Base-by-base conservation (phyloP, 1,284 basidiomycete species). In the Cryptococcus floricola region DNA sequence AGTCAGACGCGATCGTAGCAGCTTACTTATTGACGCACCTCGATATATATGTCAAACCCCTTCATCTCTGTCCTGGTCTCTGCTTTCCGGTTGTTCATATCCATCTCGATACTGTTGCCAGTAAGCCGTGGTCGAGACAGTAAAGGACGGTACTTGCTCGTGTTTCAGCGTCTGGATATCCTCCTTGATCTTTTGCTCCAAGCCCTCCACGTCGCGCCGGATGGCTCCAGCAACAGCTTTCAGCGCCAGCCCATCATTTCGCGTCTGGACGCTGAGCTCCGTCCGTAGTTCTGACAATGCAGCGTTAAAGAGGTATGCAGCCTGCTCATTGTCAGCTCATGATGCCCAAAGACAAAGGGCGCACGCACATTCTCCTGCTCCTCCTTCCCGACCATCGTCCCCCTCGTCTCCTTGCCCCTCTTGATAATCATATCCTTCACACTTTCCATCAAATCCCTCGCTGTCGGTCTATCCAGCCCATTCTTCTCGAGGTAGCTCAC, bases 261-360 rank as follows among this genome's bases (percentile, higher is more conserved):
- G 84, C 3, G 89, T 87, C 54, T 85, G 84, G 61, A 93, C 84
- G 9, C 87, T 86, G 42, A 91, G 83, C 69, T 97, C 95, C 5
- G 91, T 88, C 16, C 92, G 84, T 43, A 97, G 80, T 74, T 98
- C 93, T 0, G 90, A 89, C 27, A 98, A 76, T 0, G 95, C 96
- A 10, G 96, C 95, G 52, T 87, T 85, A 77, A 97, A 98, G 27
- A 98, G 81, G 74, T 99, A 99, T 12, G 92, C 91, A 85, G 95
- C 88, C 91, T 95, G 64, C 28, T 14, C 42, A 9, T 18, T 41
- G 38, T 57, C 31, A 51, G 48, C 28, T 10, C 8, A 2, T 31
- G 23, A 23, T 23, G 23, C 23, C 45, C 27, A 28, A 18, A 16
- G 1, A 46, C 27, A 7, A 23, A 23, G 6, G 9, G 9, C 2